Evolutionary conservation across 495 filamentous ascomycete species (phyloP), one percentile per base, ranked within the genome.

Genomic region (Hapsidospora chrysogenum): DNA sequence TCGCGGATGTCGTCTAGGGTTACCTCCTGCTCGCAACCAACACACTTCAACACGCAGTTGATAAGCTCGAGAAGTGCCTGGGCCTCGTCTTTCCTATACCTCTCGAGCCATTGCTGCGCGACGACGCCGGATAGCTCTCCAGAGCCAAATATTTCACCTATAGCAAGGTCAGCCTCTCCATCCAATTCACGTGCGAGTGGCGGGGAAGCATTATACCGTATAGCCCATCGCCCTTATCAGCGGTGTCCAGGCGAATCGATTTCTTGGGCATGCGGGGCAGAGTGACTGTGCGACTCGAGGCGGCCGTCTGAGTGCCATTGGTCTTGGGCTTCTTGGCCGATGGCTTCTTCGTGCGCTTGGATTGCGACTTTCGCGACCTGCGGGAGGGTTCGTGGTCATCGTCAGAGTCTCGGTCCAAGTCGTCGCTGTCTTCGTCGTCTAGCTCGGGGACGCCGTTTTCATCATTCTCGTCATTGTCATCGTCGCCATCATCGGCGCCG

Each of bases 41-140:
- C 72, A 35, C 78, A 78, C 48, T 76, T 71, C 3, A 97, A 61
- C 15, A 94, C 74, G 45, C 92, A 85, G 50, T 92, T 96, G 36
- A 97, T 68, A 41, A 97, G 56, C 26, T 92, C 82, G 9, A 74
- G 71, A 52, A 94, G 66, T 4, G 83, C 81, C 20, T 60, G 58
- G 2, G 68, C 51, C 33, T 76, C 70, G 44, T 87, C 56, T 21
- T 68, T 59, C 34, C 78, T 63, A 59, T 87, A 96, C 44, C 65
- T 64, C 20, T 66, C 56, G 33, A 85, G 65, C 87, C 86, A 96
- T 29, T 77, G 66, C 13, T 74, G 70, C 4, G 83, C 84, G n/a
- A 83, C 75, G 20, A 78, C 74, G 37, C 92, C 78, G 14, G 72
- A 56, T 15, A 63, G 64, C 28, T 76, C 64, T 25, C 70, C 76